Percentiles rank a stretch among this genome's conserved stretches.
These are phyloP conservation scores for Aspergillus glaucus DNA, from an alignment of 2,329 filamentous ascomycete genomes.

Conservation along the genomic window DNA sequence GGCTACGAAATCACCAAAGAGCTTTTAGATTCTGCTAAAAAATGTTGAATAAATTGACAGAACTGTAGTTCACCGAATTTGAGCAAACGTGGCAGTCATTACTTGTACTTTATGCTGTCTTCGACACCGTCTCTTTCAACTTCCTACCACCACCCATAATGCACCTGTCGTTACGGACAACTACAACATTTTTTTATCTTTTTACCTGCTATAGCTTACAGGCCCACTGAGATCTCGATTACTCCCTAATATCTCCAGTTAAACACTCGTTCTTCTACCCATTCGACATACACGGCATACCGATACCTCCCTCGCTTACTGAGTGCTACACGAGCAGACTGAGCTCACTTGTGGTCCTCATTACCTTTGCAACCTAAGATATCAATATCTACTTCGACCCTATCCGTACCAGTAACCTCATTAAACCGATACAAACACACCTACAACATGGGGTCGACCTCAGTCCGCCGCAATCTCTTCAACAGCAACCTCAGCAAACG, in stretches of 20 bases:
- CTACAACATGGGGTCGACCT: constrained; percentile 22
- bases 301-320: neutral
- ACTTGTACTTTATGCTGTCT: too few relatives aligned
- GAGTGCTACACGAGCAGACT: neutral
- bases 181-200: neutral
- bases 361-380: neutral
- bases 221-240: neutral
- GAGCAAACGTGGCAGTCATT: too few relatives aligned
- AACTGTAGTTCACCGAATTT: too few relatives aligned
- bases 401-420: too few relatives aligned
- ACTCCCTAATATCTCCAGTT: neutral
- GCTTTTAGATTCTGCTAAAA: too few relatives aligned
- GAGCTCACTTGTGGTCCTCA: neutral
- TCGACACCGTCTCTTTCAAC: neutral
- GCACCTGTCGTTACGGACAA: neutral
- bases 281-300: neutral
- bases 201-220: neutral
- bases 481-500: constrained; percentile 39
- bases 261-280: neutral
- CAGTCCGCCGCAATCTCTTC: constrained; percentile 41
- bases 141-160: neutral
- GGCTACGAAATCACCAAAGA: neutral
- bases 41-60: too few relatives aligned
- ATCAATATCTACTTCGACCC: neutral
- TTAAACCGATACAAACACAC: neutral